Conservation (phyloP, 2,329 filamentous ascomycete genomes). For the Lojkania enalia region DNA sequence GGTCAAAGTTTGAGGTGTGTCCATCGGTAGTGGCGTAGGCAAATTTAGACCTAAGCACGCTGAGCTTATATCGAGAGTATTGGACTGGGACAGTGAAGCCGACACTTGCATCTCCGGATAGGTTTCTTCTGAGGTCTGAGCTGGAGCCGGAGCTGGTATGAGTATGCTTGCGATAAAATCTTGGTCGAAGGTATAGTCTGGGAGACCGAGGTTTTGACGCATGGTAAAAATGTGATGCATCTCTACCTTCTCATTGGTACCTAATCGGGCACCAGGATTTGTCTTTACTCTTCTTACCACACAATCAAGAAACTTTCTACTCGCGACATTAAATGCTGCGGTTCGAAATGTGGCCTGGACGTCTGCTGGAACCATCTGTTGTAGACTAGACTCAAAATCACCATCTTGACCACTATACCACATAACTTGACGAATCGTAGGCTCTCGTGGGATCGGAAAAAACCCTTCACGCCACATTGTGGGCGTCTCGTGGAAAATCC, state of each 20-base stretch:
- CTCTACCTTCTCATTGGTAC: slow-evolving; percentile 26
- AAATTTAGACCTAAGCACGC: background rate
- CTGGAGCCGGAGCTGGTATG: background rate
- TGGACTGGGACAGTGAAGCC: background rate
- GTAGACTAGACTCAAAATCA: slow-evolving; percentile 24
- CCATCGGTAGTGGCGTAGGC: slow-evolving; percentile 1
- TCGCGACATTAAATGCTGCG: slow-evolving; percentile 32
- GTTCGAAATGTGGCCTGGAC: slow-evolving; percentile 24
- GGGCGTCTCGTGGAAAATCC: slow-evolving; percentile 13
- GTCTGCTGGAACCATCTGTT: slow-evolving; percentile 29
- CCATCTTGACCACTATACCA: slow-evolving; percentile 21
- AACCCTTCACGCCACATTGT: slow-evolving; percentile 23
- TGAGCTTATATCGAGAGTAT: background rate
- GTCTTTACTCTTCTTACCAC: slow-evolving; percentile 16
- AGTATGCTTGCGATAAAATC: slow-evolving; percentile 31
- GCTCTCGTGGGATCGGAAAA: slow-evolving; percentile 33
- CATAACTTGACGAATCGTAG: slow-evolving; percentile 29
- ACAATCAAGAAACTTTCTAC: slow-evolving; percentile 27
- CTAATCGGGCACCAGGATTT: slow-evolving; percentile 14
- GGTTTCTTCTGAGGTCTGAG: background rate
- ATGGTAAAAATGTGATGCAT: slow-evolving; percentile 24
- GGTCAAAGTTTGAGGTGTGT: background rate
- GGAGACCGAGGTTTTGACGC: slow-evolving; percentile 21
- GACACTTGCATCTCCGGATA: background rate
- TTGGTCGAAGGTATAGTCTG: slow-evolving; percentile 31